phyloP scores from a whole-genome alignment of 2,329 filamentous ascomycete species.

The Aspergillus sp. region DNA sequence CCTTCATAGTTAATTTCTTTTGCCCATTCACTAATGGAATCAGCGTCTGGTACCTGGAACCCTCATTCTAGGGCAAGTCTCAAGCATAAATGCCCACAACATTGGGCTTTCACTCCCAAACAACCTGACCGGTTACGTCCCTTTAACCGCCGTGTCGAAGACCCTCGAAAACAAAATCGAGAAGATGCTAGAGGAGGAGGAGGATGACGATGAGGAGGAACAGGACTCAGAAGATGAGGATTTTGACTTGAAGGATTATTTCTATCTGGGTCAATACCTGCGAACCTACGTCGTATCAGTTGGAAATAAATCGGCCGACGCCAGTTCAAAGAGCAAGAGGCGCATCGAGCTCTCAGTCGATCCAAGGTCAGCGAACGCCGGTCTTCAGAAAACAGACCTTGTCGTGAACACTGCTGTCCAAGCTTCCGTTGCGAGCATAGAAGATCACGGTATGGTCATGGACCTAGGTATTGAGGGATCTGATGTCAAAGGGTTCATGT shows the following conservation, averaged over 20 bases:
- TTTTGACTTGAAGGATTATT: slow-evolving; percentile 72
- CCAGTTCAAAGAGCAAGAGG: slow-evolving; percentile 67
- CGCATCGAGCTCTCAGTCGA: slow-evolving; percentile 85
- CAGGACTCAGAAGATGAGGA: slow-evolving; percentile 51
- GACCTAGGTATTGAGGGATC: slow-evolving; percentile 74
- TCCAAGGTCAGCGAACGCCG: slow-evolving; percentile 74
- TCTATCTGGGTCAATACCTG: slow-evolving; percentile 82
- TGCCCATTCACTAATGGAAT: slow-evolving; percentile 32
- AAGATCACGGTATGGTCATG: slow-evolving; percentile 95
- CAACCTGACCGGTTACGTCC: slow-evolving; percentile 85
- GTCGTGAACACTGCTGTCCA: slow-evolving; percentile 77
- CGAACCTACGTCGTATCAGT: slow-evolving; percentile 81
- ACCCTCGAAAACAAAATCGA: slow-evolving; percentile 75
- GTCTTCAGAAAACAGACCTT: slow-evolving; percentile 70
- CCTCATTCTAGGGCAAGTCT: slow-evolving; percentile 82
- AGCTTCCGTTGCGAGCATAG: slow-evolving; percentile 85
- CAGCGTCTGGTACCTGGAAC: slow-evolving; percentile 83
- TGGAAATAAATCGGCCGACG: slow-evolving; percentile 51
- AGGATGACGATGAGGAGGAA: slow-evolving; percentile 56
- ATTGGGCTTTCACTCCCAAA: slow-evolving; percentile 84
- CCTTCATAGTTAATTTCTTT: not conserved
- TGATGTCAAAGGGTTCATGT: slow-evolving; percentile 76
- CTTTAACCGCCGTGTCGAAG: slow-evolving; percentile 88
- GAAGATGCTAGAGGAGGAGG: slow-evolving; percentile 60
- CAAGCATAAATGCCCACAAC: slow-evolving; percentile 75